Conservation (phyloP, 768 basidiomycete genomes). For the Hemileccinum impolitum region DNA sequence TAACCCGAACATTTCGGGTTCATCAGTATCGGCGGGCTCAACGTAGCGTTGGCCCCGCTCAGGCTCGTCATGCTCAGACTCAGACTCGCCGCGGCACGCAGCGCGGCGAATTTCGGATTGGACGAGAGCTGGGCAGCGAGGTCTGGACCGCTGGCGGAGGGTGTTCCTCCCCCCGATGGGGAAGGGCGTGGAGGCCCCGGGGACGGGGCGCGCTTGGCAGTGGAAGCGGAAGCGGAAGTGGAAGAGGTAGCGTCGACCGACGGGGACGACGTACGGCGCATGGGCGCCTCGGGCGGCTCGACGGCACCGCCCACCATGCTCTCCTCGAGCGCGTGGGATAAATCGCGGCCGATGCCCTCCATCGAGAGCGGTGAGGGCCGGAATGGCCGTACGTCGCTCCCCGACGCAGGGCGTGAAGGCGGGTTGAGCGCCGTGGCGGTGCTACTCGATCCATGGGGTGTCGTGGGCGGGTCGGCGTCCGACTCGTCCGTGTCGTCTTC, state of each 20-base stretch:
- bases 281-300: not conserved
- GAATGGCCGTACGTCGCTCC: constrained; percentile 6
- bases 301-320: constrained; percentile 11
- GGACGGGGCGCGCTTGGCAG: constrained; percentile 4
- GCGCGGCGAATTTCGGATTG: constrained; percentile 47
- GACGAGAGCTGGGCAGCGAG: constrained; percentile 45
- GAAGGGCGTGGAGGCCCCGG: not conserved
- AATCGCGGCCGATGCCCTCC: constrained; percentile 31
- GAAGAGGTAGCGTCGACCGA: not conserved
- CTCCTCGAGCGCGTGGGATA: constrained; percentile 30
- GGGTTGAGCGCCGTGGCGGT: not conserved
- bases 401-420: constrained; percentile 9
- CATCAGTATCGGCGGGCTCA: constrained; percentile 62
- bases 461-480: constrained; percentile 15
- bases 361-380: constrained; percentile 26
- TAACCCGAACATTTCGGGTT: constrained; percentile 93
- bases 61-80: constrained; percentile 29
- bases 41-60: constrained; percentile 4
- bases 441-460: not conserved
- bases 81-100: constrained; percentile 29
- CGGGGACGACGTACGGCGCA: not conserved
- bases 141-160: constrained; percentile 26
- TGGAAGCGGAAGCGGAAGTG: too few species aligned
- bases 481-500: constrained; percentile 36
- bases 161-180: too few species aligned